Base-by-base conservation (phyloP, 352 stramenopile genomes). In the Pythium angustatum region DNA sequence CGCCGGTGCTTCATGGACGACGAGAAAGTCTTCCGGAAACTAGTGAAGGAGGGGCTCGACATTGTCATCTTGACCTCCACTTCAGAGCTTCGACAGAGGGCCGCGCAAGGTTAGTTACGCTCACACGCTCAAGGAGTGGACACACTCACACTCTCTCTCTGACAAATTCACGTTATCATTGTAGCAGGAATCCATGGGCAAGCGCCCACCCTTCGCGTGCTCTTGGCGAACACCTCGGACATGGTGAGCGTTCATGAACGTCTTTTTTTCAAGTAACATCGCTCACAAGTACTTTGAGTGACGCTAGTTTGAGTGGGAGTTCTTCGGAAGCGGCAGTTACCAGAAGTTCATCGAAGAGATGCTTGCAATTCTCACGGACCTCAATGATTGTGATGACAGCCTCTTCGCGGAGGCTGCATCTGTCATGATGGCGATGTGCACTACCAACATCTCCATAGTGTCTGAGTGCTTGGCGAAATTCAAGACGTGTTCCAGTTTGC, bases 301-400 rank as follows among this genome's bases (percentile, higher is more conserved):
- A 26, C 14, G 15, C 8, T 22, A 81, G 73, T 78, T 81, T 52
- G 70, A 81, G 43, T 81, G 73, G 73, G 70, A 81, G 6, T 76
- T 78, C 34, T 81, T 81, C 30, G 73, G 34, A 5, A 19, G 58
- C 1, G 24, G 28, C 5, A 30, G 64, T n/a, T 76, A 72, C 34
- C 27, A 12, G 4, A 31, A 22, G 2, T 78, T 73, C 31, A 40
- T 68, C 9, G 61, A 66, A 22, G 56, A 77, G 34, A 41, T 81
- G 11, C 48, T 81, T 19, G n/a, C 49, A 14, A 64, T 81, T 31
- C 30, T 81, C 14, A 57, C 60, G 10, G 52, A 21, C 17, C 72
- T 61, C 31, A 62, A 71, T 22, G 67, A 76, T 41, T 75, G 51
- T 34, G 44, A 61, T 17, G 64, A 62, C 24, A 72, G 19, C n/a